A percentile compares a stretch with the other conserved stretches of the same genome.
Conservation (phyloP, 164 flowering plant genomes). For the Vitis labrusca region DNA sequence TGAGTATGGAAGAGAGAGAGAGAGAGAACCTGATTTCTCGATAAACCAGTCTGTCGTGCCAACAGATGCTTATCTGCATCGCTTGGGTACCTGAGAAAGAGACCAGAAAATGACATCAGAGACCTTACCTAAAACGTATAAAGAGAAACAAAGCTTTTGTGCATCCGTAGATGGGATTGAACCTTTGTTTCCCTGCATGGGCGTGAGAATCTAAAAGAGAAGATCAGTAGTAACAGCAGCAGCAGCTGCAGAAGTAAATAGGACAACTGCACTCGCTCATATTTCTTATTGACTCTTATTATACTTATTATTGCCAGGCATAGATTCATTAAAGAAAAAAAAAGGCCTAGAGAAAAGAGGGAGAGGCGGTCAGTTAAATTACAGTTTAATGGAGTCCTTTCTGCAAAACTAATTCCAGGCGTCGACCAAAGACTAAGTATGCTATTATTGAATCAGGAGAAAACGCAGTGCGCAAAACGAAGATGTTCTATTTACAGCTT, state of each 20-base stretch:
- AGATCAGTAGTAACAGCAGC: slow-evolving; percentile 6
- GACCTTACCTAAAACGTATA: slow-evolving; percentile 16
- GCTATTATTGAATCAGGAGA: slow-evolving; percentile 2
- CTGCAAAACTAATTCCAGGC: slow-evolving; percentile 9
- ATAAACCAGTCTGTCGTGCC: slow-evolving; percentile 76
- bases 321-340: background rate
- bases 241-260: slow-evolving; percentile 10
- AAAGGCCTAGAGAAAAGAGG: slow-evolving; percentile 9
- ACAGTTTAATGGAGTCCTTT: slow-evolving; percentile 8
- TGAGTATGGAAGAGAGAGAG: slow-evolving; percentile 4
- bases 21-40: slow-evolving; percentile 60
- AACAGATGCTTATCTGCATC: slow-evolving; percentile 77
- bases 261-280: slow-evolving; percentile 8
- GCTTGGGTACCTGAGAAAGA: slow-evolving; percentile 78
- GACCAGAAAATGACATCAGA: slow-evolving; percentile 47
- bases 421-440: background rate
- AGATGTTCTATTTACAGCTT: slow-evolving; percentile 24
- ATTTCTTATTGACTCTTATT: background rate
- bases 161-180: slow-evolving; percentile 15
- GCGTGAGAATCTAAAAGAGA: slow-evolving; percentile 54
- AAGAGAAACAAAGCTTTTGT: slow-evolving; percentile 5
- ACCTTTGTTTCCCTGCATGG: slow-evolving; percentile 19
- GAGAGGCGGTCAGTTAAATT: slow-evolving; percentile 1
- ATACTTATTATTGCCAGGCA: too few species aligned
- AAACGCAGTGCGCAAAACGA: slow-evolving; percentile 1